A percentile compares a stretch with the other conserved stretches of the same genome.
These are phyloP conservation scores for Solanum chilense DNA, from an alignment of 257 asterid genomes.

Conservation along the genomic window DNA sequence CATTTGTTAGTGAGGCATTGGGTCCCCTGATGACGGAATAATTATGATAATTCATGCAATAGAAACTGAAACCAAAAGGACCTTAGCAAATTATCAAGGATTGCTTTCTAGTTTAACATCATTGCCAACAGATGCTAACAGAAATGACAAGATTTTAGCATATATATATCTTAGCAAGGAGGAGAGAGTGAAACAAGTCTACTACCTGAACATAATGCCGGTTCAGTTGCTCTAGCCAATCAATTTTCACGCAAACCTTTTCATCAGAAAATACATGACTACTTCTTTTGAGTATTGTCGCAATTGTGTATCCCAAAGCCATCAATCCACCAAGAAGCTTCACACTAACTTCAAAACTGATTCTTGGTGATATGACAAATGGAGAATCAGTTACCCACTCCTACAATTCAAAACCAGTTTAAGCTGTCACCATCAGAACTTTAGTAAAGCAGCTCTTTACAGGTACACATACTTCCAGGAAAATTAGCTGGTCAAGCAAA, in stretches of 20 bases:
- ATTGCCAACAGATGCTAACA: not conserved
- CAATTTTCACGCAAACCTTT: slow-evolving; percentile 83
- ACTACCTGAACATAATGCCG: slow-evolving; percentile 89
- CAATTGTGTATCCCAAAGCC: slow-evolving; percentile 99
- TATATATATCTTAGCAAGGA: not conserved
- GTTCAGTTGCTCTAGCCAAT: slow-evolving; percentile 88
- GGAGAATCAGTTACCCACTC: slow-evolving; percentile 98
- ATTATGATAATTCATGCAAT: not conserved
- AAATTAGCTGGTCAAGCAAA: not conserved
- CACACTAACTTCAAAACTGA: slow-evolving; percentile 95
- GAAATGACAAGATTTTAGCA: not conserved
- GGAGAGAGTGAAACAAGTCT: not conserved
- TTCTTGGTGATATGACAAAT: slow-evolving; percentile 97
- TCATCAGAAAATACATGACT: slow-evolving; percentile 80
- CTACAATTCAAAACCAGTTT: slow-evolving; percentile 28
- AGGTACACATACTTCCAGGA: not conserved
- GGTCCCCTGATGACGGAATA: not conserved
- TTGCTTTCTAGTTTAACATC: not conserved
- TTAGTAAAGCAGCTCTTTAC: not conserved
- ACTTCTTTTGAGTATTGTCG: slow-evolving; percentile 88
- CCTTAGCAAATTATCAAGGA: not conserved
- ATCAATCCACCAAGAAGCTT: slow-evolving; percentile 96
- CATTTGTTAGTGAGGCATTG: not conserved
- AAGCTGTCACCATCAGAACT: not conserved
- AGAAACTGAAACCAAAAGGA: not conserved